phyloP scores from a whole-genome alignment of 257 asterid genomes.

The Prunella vulgaris region DNA sequence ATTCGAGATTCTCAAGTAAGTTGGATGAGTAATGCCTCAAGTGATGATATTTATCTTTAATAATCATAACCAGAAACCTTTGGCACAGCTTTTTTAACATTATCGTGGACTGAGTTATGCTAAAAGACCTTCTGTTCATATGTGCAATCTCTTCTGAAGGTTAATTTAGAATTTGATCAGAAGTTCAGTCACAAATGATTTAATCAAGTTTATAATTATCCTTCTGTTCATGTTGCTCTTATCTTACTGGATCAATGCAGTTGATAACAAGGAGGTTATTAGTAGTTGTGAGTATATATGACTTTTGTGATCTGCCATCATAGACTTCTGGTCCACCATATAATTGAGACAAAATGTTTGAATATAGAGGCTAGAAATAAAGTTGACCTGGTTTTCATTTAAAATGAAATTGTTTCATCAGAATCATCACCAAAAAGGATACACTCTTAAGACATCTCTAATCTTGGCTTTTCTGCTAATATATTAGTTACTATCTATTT shows the following conservation, averaged over 20 bases:
- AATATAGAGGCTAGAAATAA: neutral
- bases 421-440: no score
- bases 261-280: no score
- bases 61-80: neutral
- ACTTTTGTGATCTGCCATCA: no score
- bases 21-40: constrained; percentile 22
- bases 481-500: neutral
- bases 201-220: neutral
- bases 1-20: constrained; percentile 96
- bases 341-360: neutral
- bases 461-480: neutral
- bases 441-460: neutral
- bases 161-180: neutral
- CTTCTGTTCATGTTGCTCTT: neutral
- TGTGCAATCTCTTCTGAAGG: neutral
- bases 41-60: neutral
- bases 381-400: neutral
- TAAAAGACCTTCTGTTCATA: neutral
- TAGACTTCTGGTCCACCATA: neutral
- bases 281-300: neutral
- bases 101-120: neutral
- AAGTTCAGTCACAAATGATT: neutral
- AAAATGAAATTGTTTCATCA: no score
- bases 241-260: neutral
- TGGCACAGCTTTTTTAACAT: neutral